Evolutionary conservation across 2,329 filamentous ascomycete genomes (phyloP).

Genomic region (Aureobasidium mangrovei): DNA sequence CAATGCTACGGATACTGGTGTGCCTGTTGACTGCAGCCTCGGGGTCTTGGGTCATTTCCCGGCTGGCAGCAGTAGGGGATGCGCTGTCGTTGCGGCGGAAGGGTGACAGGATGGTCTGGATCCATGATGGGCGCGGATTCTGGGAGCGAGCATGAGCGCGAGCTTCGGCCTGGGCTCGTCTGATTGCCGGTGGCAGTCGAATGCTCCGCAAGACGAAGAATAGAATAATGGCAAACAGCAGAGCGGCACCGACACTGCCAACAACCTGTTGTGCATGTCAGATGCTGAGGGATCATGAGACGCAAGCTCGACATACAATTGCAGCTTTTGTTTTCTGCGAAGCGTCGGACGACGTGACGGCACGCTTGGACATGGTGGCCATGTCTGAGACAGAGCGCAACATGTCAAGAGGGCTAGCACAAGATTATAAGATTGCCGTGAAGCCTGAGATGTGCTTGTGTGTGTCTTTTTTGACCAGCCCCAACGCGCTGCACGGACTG

Average conservation of each 20-base stretch:
- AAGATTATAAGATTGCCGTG: slow-evolving; percentile 5
- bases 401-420: slow-evolving; percentile 6
- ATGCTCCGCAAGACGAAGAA: slow-evolving; percentile 11
- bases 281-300: not conserved
- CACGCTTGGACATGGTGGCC: slow-evolving; percentile 11
- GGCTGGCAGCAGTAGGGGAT: not conserved
- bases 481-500: slow-evolving; percentile 11
- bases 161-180: not conserved
- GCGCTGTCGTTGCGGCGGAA: not conserved
- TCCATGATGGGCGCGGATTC: slow-evolving; percentile 2
- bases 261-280: slow-evolving; percentile 12
- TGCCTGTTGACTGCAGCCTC: slow-evolving; percentile 59
- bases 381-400: not conserved
- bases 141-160: not conserved
- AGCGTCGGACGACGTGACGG: not conserved
- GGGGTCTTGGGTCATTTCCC: slow-evolving; percentile 7
- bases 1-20: slow-evolving; percentile 82
- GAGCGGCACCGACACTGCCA: slow-evolving; percentile 14
- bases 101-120: not conserved
- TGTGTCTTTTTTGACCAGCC: not conserved
- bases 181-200: not conserved
- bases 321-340: slow-evolving; percentile 10
- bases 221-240: slow-evolving; percentile 14
- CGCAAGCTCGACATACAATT: not conserved
- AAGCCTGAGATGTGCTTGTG: not conserved